phyloP scores from a whole-genome alignment of 2,329 filamentous ascomycete genomes.

The Colletotrichum neosansevieriae region DNA sequence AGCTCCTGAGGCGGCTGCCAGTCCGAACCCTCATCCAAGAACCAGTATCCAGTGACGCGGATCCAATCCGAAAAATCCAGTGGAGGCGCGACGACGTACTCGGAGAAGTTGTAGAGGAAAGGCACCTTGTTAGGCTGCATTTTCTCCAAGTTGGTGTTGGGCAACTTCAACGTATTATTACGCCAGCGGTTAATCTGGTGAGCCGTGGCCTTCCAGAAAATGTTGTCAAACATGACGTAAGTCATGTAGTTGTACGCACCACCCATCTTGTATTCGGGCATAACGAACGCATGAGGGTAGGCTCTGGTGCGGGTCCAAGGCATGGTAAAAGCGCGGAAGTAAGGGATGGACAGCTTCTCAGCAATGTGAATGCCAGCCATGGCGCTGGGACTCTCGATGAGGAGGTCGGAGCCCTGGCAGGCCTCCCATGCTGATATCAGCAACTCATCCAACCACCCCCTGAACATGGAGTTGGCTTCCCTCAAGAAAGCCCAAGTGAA shows the following conservation, averaged over 20 bases:
- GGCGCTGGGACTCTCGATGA: constrained; percentile 95
- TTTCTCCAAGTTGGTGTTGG: constrained; percentile 86
- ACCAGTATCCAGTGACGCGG: constrained; percentile 97
- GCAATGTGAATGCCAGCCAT: constrained; percentile 99
- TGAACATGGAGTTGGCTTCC: constrained; percentile 88
- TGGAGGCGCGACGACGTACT: constrained; percentile 91
- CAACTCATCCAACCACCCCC: constrained; percentile 94
- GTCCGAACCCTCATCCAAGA: constrained; percentile 79
- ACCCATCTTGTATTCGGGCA: constrained; percentile 92
- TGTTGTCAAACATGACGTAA: constrained; percentile 95
- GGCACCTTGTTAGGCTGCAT: constrained; percentile 98
- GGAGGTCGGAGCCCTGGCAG: constrained; percentile 86
- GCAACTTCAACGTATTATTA: constrained; percentile 81
- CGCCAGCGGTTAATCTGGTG: constrained; percentile 95
- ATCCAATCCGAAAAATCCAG: constrained; percentile 99
- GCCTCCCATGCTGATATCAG: constrained; percentile 84
- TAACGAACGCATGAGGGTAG: constrained; percentile 96
- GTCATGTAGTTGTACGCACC: constrained; percentile 95
- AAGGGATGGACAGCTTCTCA: constrained; percentile 90
- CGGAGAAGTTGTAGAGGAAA: constrained; percentile 97
- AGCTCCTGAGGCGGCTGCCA: constrained; percentile 84
- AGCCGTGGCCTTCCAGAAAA: constrained; percentile 96
- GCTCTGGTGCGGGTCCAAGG: constrained; percentile 96
- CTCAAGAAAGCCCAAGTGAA: constrained; percentile 93
- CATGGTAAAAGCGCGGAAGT: constrained; percentile 98